phyloP scores from a whole-genome alignment of 192 early-diverging fungal genomes.

The Entophlyctis luteolus region DNA sequence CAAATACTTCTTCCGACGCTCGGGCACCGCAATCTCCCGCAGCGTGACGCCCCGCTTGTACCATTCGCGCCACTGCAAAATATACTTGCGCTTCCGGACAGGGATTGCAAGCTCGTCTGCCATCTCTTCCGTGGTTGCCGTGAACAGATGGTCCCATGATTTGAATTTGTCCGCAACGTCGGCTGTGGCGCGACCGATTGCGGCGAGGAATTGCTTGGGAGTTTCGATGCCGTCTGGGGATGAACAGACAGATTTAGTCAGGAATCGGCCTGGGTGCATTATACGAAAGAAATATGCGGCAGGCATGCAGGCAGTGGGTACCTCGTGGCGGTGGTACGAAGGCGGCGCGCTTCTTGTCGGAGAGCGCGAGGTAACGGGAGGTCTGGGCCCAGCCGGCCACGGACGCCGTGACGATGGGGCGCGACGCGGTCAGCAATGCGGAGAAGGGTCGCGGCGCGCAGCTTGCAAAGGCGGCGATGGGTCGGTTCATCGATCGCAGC shows the following conservation, averaged over 20 bases:
- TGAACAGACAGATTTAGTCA: background rate
- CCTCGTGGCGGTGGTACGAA: slow-evolving; percentile 35
- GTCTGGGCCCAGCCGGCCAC: slow-evolving; percentile 19
- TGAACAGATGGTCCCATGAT: slow-evolving; percentile 46
- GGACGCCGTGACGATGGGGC: slow-evolving; percentile 13
- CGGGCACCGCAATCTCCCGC: slow-evolving; percentile 31
- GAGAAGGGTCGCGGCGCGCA: too few species aligned
- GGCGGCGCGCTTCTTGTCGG: slow-evolving; percentile 9
- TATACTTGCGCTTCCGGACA: slow-evolving; percentile 38
- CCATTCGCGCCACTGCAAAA: slow-evolving; percentile 44
- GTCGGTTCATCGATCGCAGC: too few species aligned
- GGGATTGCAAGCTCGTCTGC: slow-evolving; percentile 43
- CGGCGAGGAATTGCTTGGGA: slow-evolving; percentile 32
- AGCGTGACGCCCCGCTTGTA: slow-evolving; percentile 42
- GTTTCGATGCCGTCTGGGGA: slow-evolving; percentile 3
- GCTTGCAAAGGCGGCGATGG: too few species aligned
- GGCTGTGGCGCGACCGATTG: slow-evolving; percentile 42
- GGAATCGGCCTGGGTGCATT: background rate
- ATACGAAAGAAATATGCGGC: background rate
- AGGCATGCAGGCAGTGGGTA: slow-evolving; percentile 16
- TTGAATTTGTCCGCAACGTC: slow-evolving; percentile 46
- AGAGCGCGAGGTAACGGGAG: slow-evolving; percentile 16
- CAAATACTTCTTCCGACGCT: slow-evolving; percentile 41
- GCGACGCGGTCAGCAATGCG: background rate
- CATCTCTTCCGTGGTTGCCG: slow-evolving; percentile 38